These are phyloP conservation scores for Volvariella volvacea DNA, from an alignment of 1,284 basidiomycete genomes.

Conservation along the genomic window DNA sequence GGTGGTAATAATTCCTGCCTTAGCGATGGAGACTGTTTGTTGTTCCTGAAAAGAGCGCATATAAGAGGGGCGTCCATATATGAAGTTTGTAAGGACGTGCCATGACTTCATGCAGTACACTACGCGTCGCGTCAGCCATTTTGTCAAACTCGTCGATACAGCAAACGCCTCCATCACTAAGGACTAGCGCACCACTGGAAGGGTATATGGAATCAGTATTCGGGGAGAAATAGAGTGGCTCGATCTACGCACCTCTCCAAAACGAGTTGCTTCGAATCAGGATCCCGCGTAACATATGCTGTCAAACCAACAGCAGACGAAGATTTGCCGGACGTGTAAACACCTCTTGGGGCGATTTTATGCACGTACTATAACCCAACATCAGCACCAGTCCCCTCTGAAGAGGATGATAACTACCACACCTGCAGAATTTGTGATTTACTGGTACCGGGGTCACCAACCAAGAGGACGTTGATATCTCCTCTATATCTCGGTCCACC, in stretches of 20 bases:
- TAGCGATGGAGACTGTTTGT: constrained; percentile 99
- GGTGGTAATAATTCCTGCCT: constrained; percentile 98
- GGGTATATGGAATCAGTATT: constrained; percentile 4
- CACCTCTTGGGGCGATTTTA: constrained; percentile 96
- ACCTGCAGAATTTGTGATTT: constrained; percentile 94
- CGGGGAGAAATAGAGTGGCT: background rate
- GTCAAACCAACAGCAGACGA: constrained; percentile 98
- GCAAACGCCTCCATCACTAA: constrained; percentile 97
- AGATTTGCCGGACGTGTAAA: constrained; percentile 95
- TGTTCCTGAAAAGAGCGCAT: constrained; percentile 67
- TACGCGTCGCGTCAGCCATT: constrained; percentile 95
- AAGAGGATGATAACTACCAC: too few species aligned
- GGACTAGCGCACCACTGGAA: constrained; percentile 85
- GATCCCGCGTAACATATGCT: constrained; percentile 96
- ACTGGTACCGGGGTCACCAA: constrained; percentile 97
- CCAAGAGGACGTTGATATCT: constrained; percentile 95
- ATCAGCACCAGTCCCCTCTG: background rate
- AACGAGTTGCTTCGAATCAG: constrained; percentile 96
- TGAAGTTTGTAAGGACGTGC: constrained; percentile 33
- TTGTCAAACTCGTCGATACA: constrained; percentile 99
- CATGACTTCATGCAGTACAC: constrained; percentile 99
- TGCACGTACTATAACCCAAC: constrained; percentile 77
- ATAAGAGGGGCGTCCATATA: background rate
- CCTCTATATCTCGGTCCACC: constrained; percentile 95
- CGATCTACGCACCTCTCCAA: constrained; percentile 72